Percentiles rank a stretch among this genome's conserved stretches.
Conservation (phyloP, 2,329 filamentous ascomycete species). For the Graphiopsis chlorocephala region DNA sequence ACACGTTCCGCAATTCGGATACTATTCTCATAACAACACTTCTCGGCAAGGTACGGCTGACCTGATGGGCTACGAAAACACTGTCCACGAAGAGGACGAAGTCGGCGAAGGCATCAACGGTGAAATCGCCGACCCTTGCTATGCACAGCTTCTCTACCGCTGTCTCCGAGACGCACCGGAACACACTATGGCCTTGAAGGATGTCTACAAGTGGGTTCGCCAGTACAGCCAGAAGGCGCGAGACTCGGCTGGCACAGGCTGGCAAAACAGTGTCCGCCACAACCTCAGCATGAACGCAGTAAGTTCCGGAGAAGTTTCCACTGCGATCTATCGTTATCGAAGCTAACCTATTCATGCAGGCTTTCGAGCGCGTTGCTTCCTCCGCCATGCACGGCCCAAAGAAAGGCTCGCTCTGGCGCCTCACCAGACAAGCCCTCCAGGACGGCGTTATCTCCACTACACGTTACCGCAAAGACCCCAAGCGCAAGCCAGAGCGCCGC, state of each 20-base stretch:
- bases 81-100: slow-evolving; percentile 7
- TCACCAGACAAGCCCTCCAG: slow-evolving; percentile 66
- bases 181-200: slow-evolving; percentile 73
- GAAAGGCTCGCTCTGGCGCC: slow-evolving; percentile 73
- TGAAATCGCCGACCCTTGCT: slow-evolving; percentile 42
- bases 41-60: not conserved
- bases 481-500: slow-evolving; percentile 37
- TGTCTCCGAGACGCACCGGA: slow-evolving; percentile 67
- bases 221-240: slow-evolving; percentile 75
- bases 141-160: slow-evolving; percentile 76
- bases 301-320: slow-evolving; percentile 38
- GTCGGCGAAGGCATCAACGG: slow-evolving; percentile 6
- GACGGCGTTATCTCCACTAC: slow-evolving; percentile 84
- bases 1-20: not conserved
- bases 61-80: slow-evolving; percentile 8
- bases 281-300: slow-evolving; percentile 96
- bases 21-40: not conserved
- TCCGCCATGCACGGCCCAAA: slow-evolving; percentile 46
- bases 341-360: slow-evolving; percentile 36
- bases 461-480: slow-evolving; percentile 48
- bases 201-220: slow-evolving; percentile 88
- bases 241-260: slow-evolving; percentile 59
- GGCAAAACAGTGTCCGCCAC: slow-evolving; percentile 94
- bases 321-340: not conserved
- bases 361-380: slow-evolving; percentile 54